phyloP scores from a whole-genome alignment of 257 asterid genomes.

The Solanum paucissectum region DNA sequence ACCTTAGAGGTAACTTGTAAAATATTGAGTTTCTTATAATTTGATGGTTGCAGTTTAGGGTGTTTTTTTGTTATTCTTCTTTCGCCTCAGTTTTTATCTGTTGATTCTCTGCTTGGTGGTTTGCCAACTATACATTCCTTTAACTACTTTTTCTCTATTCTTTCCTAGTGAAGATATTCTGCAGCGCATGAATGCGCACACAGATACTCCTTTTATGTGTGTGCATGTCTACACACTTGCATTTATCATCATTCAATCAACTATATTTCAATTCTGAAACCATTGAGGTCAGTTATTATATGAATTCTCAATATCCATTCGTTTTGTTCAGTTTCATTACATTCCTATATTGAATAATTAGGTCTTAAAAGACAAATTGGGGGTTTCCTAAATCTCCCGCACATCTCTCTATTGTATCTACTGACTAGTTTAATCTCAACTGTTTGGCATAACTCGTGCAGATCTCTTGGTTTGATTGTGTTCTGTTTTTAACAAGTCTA shows the following conservation, averaged over 20 bases:
- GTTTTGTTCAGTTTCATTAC: not conserved
- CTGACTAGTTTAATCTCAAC: not conserved
- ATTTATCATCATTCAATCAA: not conserved
- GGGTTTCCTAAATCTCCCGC: not conserved
- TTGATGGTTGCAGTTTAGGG: not conserved
- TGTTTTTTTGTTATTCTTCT: not conserved
- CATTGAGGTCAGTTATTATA: not conserved
- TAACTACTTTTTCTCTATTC: not conserved
- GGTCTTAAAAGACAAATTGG: not conserved
- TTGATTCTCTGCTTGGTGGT: not conserved
- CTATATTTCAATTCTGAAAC: not conserved
- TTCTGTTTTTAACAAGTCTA: not conserved
- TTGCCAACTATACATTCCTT: not conserved
- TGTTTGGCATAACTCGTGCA: not conserved
- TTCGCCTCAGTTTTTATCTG: not conserved
- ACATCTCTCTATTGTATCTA: not conserved
- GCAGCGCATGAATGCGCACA: not conserved
- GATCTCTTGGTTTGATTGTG: not conserved
- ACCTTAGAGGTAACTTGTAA: slow-evolving; percentile 66
- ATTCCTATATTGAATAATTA: not conserved
- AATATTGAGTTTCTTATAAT: not conserved
- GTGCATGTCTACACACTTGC: not conserved
- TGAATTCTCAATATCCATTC: not conserved
- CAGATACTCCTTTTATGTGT: not conserved
- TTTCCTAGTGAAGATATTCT: not conserved